These are phyloP conservation scores for Wickerhamiella azymoides DNA, from an alignment of 805 yeast genomes.

Conservation along the genomic window DNA sequence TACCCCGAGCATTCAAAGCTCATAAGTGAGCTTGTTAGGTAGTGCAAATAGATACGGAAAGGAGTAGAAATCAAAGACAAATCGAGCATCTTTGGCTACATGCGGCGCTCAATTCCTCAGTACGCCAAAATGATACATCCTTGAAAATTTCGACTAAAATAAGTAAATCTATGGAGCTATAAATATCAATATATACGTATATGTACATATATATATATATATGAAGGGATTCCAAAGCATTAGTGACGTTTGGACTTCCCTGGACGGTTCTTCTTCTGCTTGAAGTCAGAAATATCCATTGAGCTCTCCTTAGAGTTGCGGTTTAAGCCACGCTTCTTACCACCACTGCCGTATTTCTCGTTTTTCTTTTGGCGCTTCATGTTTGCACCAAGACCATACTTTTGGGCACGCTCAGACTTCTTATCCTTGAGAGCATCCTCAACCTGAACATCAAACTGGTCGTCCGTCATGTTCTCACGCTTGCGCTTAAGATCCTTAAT, in stretches of 20 bases:
- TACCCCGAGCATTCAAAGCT: not conserved
- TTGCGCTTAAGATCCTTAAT: constrained; percentile 83
- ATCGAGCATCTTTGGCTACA: too few relatives aligned
- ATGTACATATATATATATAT: too few relatives aligned
- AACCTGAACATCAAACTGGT: constrained; percentile 78
- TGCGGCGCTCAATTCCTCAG: too few relatives aligned
- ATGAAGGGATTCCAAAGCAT: not conserved
- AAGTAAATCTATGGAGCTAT: not conserved
- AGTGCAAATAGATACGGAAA: too few relatives aligned
- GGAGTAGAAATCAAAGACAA: too few relatives aligned
- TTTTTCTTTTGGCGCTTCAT: constrained; percentile 58
- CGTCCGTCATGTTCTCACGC: constrained; percentile 55
- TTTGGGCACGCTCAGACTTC: constrained; percentile 29
- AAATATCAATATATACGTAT: not conserved
- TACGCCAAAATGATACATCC: too few relatives aligned
- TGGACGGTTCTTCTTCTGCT: constrained; percentile 29
- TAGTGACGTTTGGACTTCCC: constrained; percentile 6
- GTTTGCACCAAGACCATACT: constrained; percentile 33
- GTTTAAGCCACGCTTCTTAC: constrained; percentile 59
- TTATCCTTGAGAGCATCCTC: constrained; percentile 71
- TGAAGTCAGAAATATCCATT: constrained; percentile 49
- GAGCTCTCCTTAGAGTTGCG: constrained; percentile 61
- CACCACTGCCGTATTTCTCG: constrained; percentile 63
- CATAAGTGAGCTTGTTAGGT: not conserved
- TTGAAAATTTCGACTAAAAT: too few relatives aligned